Percentiles rank a stretch among this genome's conserved stretches.
Conservation (phyloP, 2,329 filamentous ascomycete species). For the Remersonia thermophila region DNA sequence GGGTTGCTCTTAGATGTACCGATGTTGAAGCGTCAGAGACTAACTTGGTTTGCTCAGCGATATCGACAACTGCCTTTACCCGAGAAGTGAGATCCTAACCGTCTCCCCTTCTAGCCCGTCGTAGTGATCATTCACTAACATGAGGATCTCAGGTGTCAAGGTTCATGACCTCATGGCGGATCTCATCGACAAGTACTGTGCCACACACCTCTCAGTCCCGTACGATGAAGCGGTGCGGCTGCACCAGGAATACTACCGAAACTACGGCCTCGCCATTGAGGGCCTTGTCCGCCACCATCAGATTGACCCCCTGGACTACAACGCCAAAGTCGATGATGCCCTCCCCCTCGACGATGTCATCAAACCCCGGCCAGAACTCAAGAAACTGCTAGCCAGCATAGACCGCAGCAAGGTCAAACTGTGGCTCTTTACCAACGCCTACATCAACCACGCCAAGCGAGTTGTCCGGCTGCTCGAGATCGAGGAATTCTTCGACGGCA, state of each 20-base stretch:
- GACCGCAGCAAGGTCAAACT: conserved; percentile 72
- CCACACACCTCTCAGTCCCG: conserved; percentile 59
- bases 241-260: conserved; percentile 85
- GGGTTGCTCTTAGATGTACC: conserved; percentile 13
- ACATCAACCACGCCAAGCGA: conserved; percentile 72
- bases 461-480: conserved; percentile 72
- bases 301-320: conserved; percentile 92
- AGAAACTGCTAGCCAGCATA: conserved; percentile 66
- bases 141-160: conserved; percentile 50
- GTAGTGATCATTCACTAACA: conserved; percentile 2
- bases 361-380: conserved; percentile 62
- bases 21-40: background rate
- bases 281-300: conserved; percentile 87
- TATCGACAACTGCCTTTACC: conserved; percentile 96
- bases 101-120: background rate
- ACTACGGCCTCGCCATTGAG: conserved; percentile 94
- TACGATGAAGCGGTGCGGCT: conserved; percentile 71
- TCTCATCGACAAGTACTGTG: conserved; percentile 57
- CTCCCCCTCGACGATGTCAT: conserved; percentile 78
- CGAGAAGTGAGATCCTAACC: conserved; percentile 51
- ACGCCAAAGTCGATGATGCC: conserved; percentile 86
- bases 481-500: conserved; percentile 83
- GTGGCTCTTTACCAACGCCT: conserved; percentile 96
- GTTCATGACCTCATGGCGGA: conserved; percentile 83
- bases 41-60: conserved; percentile 64